Base-by-base conservation (phyloP, 768 basidiomycete genomes). In the Pleurotus citrinopileatus region DNA sequence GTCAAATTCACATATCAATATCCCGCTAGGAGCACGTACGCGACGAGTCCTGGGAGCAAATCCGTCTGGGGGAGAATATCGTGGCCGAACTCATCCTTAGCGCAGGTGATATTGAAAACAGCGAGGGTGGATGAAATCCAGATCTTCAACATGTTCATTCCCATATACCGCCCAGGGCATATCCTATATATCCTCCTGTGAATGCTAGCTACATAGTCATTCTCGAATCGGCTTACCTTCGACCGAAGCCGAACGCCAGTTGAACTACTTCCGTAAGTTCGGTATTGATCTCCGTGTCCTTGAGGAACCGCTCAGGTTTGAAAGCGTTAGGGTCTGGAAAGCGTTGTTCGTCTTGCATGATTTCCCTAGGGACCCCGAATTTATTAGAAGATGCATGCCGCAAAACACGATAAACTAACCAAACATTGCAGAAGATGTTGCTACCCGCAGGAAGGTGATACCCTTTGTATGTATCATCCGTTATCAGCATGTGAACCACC, bases 281-380 rank as follows among this genome's bases (percentile, higher is more conserved):
- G 32, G 34, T 6, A 50, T 60, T 45, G 8, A 59, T 12, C 27
- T 60, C 32, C n/a, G 60, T 60, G 47, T 61, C 47, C 52, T 55
- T 52, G 29, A 62, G 42, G 44, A 59, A 64, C 25, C 63, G 44
- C 26, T 60, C 59, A 10, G 63, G 61, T 12, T 57, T 59, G 47
- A 64, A 59, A 20, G 43, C 42, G n/a, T 52, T 40, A n/a, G 63
- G 63, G 5, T 64, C 59, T 13, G 56, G 63, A 23, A 56, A 64
- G 7, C 40, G 20, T 4, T 17, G 37, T 36, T 52, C 48, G 37
- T 64, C 55, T 17, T 57, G 52, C 15, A 57, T 44, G 28, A 64
- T 59, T 3, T 57, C 32, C 34, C 50, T 52, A 27, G 17, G 32
- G 46, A 10, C n/a, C 15, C 19, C 20, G 19, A 25, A 28, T 15